Evolutionary conservation across 192 early-diverging fungal species (phyloP), one percentile per base, ranked within the genome.

Genomic region (Entomortierella chlamydospora): DNA sequence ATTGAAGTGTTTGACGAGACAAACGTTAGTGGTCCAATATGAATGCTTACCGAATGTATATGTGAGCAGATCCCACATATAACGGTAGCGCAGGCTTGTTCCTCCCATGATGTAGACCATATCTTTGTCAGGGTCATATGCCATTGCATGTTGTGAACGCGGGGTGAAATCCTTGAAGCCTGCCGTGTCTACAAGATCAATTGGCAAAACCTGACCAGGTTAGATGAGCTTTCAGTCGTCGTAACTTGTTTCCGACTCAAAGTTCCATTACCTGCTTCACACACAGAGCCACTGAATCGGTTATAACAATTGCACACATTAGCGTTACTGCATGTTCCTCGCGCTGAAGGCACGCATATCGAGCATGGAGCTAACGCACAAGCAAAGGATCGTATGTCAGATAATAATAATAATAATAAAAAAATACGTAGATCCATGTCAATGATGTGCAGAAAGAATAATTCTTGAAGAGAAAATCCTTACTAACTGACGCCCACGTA

Each of bases 61-160:
- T 2, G 62, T 70, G 10, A 79, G 63, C 5, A 79, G 13, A 54
- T 79, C 65, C 45, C 58, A 43, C 13, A 66, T 39, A 18, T n/a
- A 49, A 70, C 18, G 39, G 20, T 5, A 22, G 33, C 28, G 20
- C 2, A 51, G 22, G 25, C 72, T 82, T 10, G 64, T 70, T 53
- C 81, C 81, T 15, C 81, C 81, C 34, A 39, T 70, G 49, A 82
- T 69, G 37, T 74, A 70, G 23, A 82, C 72, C 62, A 82, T 61
- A 39, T 82, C 81, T 39, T 74, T 69, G 62, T 4, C 28, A 23
- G 53, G 18, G 42, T 82, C 81, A 41, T 74, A 82, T 2, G 72
- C 81, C 67, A 74, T 74, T 2, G 81, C 64, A 51, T 82, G 81
- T 37, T 74, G 72, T 9, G 72, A 70, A 11, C 81, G 65, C 0